phyloP scores from a whole-genome alignment of 768 basidiomycete species.

The Tulasnella sp. region DNA sequence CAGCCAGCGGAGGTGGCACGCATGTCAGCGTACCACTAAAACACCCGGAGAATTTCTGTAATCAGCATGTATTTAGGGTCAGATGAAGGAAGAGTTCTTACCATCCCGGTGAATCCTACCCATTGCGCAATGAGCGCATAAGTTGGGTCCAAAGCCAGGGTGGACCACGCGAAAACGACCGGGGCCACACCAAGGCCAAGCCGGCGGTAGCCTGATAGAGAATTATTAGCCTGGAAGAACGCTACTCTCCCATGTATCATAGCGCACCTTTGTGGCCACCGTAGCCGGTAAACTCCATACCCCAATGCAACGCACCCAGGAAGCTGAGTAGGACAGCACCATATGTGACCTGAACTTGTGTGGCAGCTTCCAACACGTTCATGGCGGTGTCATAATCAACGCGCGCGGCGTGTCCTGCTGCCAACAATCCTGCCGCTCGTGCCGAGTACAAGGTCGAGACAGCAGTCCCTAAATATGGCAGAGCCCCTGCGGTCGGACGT shows the following conservation, averaged over 20 bases:
- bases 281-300: slow-evolving; percentile 86
- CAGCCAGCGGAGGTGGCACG: slow-evolving; percentile 74
- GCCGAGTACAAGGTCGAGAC: slow-evolving; percentile 78
- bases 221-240: not conserved
- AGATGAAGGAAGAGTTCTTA: slow-evolving; percentile 34
- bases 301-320: slow-evolving; percentile 93
- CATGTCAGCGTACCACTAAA: slow-evolving; percentile 74
- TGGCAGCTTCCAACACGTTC: slow-evolving; percentile 38
- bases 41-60: slow-evolving; percentile 23
- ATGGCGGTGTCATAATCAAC: slow-evolving; percentile 28
- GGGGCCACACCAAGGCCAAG: slow-evolving; percentile 80
- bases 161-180: slow-evolving; percentile 83
- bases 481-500: slow-evolving; percentile 51
- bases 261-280: slow-evolving; percentile 64
- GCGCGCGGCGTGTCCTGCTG: slow-evolving; percentile 37
- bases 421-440: slow-evolving; percentile 69
- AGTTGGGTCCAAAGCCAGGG: slow-evolving; percentile 75
- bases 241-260: not conserved
- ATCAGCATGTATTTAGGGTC: slow-evolving; percentile 30
- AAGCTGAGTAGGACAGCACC: slow-evolving; percentile 94
- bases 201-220: slow-evolving; percentile 53
- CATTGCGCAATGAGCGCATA: slow-evolving; percentile 80
- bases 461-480: slow-evolving; percentile 84
- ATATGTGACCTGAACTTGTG: slow-evolving; percentile 87
- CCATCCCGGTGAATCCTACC: slow-evolving; percentile 78